These are phyloP conservation scores for Leishmania tarentolae DNA, from an alignment of 208 protist genomes.

Conservation along the genomic window DNA sequence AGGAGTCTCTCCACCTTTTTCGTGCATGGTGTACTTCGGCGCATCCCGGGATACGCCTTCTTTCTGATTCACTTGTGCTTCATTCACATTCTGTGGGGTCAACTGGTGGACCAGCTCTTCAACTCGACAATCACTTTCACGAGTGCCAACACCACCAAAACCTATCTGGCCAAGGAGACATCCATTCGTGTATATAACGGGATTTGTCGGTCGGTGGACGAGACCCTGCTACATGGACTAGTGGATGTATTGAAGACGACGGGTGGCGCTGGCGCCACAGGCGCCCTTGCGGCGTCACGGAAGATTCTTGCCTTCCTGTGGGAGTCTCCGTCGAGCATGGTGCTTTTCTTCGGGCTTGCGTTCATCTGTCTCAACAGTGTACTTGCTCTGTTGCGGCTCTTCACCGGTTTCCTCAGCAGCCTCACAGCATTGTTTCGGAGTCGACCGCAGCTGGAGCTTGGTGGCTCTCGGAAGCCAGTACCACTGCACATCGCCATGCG, in stretches of 20 bases:
- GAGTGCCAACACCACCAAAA: conserved; percentile 14
- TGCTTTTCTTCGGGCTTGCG: conserved; percentile 33
- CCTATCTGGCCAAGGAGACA: neutral
- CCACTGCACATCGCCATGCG: conserved; percentile 38
- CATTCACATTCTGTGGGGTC: conserved; percentile 34
- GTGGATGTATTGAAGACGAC: conserved; percentile 22
- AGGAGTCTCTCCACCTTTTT: conserved; percentile 10
- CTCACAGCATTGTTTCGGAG: conserved; percentile 21
- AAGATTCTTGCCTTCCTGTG: conserved; percentile 25
- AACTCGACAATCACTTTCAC: conserved; percentile 18
- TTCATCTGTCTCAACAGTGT: conserved; percentile 28
- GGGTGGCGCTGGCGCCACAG: neutral
- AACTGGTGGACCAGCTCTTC: conserved; percentile 34
- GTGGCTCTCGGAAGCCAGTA: conserved; percentile 24
- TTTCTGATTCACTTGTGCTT: conserved; percentile 34
- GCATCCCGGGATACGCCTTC: conserved; percentile 31
- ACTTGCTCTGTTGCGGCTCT: conserved; percentile 5
- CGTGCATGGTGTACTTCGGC: conserved; percentile 27
- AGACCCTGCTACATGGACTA: conserved; percentile 25
- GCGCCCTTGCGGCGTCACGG: conserved; percentile 9
- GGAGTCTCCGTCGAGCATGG: conserved; percentile 33
- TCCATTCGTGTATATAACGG: conserved; percentile 1
- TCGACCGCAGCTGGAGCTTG: conserved; percentile 5
- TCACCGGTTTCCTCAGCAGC: conserved; percentile 19
- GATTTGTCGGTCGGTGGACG: conserved; percentile 25